Percentiles rank a stretch among this genome's conserved stretches.
Evolutionary conservation across 2,329 filamentous ascomycete species (phyloP).

Genomic region (Cryphonectria parasitica): DNA sequence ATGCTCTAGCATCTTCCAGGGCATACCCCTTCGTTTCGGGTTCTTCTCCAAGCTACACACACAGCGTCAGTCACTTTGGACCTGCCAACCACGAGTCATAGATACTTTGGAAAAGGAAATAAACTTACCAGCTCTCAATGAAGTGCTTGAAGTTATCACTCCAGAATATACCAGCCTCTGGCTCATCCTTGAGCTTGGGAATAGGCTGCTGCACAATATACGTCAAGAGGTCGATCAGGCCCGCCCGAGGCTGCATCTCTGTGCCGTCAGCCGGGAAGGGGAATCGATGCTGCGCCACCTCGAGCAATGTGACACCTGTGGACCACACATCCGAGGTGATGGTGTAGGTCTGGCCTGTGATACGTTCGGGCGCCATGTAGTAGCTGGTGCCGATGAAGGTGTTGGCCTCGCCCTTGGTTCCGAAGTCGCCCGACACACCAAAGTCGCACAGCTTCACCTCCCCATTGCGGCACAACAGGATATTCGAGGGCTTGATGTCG

Average conservation of each 20-base stretch:
- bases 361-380: conserved; percentile 98
- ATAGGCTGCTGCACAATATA: conserved; percentile 97
- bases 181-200: conserved; percentile 94
- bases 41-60: conserved; percentile 85
- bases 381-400: conserved; percentile 99
- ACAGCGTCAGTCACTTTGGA: conserved; percentile 24
- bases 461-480: conserved; percentile 87
- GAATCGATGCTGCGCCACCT: conserved; percentile 98
- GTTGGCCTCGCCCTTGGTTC: conserved; percentile 97
- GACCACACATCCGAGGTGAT: conserved; percentile 99
- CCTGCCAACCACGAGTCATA: no score
- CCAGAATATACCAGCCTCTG: conserved; percentile 87
- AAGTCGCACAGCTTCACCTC: conserved; percentile 99
- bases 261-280: conserved; percentile 97
- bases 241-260: conserved; percentile 90
- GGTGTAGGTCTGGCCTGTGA: conserved; percentile 96
- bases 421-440: conserved; percentile 95
- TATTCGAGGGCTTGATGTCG: conserved; percentile 98
- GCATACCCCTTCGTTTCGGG: conserved; percentile 80
- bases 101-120: not conserved
- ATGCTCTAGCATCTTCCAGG: conserved; percentile 98
- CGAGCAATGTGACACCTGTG: conserved; percentile 92
- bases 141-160: conserved; percentile 99
- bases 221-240: conserved; percentile 91
- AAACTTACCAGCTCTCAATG: conserved; percentile 96